phyloP scores from a whole-genome alignment of 192 early-diverging fungal genomes.

The Coemansia sp. region DNA sequence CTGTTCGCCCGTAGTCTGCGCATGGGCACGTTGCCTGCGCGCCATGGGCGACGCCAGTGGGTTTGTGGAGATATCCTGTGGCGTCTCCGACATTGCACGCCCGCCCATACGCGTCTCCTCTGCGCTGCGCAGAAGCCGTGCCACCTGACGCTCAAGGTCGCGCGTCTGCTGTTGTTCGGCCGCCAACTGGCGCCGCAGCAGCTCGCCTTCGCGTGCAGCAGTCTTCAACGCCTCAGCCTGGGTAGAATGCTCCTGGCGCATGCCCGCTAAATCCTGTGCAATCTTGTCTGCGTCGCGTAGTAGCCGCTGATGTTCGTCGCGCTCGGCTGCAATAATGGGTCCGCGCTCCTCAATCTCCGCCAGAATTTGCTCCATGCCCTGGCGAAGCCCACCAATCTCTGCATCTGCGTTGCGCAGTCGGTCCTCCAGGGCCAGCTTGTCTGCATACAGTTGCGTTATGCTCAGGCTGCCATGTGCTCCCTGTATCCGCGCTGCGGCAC shows the following conservation, averaged over 20 bases:
- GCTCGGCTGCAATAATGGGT: slow-evolving; percentile 61
- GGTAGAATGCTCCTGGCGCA: slow-evolving; percentile 33
- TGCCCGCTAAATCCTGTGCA: slow-evolving; percentile 49
- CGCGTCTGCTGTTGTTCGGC: slow-evolving; percentile 57
- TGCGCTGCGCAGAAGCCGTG: slow-evolving; percentile 55
- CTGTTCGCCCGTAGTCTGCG: slow-evolving; percentile 6
- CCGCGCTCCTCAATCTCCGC: slow-evolving; percentile 60
- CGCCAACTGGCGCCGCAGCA: slow-evolving; percentile 47
- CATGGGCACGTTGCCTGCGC: neutral
- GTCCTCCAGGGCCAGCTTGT: slow-evolving; percentile 58
- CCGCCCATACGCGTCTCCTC: slow-evolving; percentile 56
- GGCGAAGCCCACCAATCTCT: slow-evolving; percentile 55
- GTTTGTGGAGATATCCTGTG: slow-evolving; percentile 6
- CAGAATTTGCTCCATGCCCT: slow-evolving; percentile 59
- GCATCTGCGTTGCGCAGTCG: slow-evolving; percentile 47
- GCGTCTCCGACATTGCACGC: slow-evolving; percentile 37
- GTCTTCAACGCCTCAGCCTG: slow-evolving; percentile 29
- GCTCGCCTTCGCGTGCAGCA: slow-evolving; percentile 41
- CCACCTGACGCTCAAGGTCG: slow-evolving; percentile 58
- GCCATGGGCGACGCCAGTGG: slow-evolving; percentile 30
- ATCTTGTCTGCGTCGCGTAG: slow-evolving; percentile 56
- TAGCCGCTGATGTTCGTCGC: slow-evolving; percentile 55
- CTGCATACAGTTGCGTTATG: slow-evolving; percentile 64
- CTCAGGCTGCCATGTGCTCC: slow-evolving; percentile 52
- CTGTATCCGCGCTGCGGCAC: slow-evolving; percentile 48